These are phyloP conservation scores for Hydrangea macrophylla DNA, from an alignment of 148 eudicot species.

Conservation along the genomic window DNA sequence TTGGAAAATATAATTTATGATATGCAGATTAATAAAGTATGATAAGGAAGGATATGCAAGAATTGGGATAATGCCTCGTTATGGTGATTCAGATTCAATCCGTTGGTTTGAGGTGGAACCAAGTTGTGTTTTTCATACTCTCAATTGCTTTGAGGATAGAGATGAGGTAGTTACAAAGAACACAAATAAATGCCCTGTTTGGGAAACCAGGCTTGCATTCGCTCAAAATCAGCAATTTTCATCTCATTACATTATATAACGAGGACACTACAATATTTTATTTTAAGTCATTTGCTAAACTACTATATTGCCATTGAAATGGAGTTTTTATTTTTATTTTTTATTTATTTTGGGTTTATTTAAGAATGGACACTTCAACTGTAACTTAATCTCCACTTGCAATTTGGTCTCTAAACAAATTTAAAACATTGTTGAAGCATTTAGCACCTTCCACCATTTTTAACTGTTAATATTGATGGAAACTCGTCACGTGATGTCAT, in stretches of 20 bases:
- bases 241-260: not conserved
- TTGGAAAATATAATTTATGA: not conserved
- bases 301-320: not conserved
- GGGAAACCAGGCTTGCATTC: too few species aligned
- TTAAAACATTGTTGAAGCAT: too few species aligned
- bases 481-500: too few species aligned
- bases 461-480: too few species aligned
- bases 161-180: constrained; percentile 27
- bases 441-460: too few species aligned
- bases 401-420: too few species aligned
- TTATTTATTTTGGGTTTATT: too few species aligned
- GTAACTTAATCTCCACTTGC: too few species aligned
- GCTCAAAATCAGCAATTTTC: not conserved
- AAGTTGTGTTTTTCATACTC: constrained; percentile 29
- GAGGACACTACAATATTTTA: too few species aligned
- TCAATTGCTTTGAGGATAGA: constrained; percentile 35
- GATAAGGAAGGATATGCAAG: constrained; percentile 34
- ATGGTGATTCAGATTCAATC: constrained; percentile 35
- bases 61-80: constrained; percentile 46
- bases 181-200: too few species aligned
- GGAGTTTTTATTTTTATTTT: not conserved
- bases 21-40: constrained; percentile 31
- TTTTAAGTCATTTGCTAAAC: not conserved
- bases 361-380: too few species aligned
- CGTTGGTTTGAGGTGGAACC: constrained; percentile 35